Percentiles rank a stretch among this genome's conserved stretches.
Evolutionary conservation across 495 filamentous ascomycete genomes (phyloP).

Genomic region (Cladorrhinum samala): DNA sequence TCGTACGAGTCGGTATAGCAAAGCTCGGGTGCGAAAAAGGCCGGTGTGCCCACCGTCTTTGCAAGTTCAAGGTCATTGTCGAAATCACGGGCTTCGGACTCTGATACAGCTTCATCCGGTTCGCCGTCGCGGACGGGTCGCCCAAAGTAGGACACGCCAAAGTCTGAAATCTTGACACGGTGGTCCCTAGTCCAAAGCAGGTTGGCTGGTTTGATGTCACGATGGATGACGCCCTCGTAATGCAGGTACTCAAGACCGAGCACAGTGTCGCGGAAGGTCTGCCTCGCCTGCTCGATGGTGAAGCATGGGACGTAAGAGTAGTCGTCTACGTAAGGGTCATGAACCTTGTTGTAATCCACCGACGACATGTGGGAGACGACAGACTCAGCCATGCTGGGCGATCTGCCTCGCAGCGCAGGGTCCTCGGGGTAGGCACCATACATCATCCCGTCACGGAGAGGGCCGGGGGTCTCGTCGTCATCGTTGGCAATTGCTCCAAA

Average conservation of each 20-base stretch:
- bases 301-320: slow-evolving; percentile 86
- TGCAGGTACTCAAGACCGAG: slow-evolving; percentile 93
- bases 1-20: slow-evolving; percentile 66
- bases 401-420: slow-evolving; percentile 42
- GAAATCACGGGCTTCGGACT: slow-evolving; percentile 75
- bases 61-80: slow-evolving; percentile 91
- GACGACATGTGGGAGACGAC: slow-evolving; percentile 56
- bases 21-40: slow-evolving; percentile 97
- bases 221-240: slow-evolving; percentile 93
- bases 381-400: slow-evolving; percentile 56
- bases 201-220: slow-evolving; percentile 99
- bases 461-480: slow-evolving; percentile 42
- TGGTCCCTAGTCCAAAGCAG: slow-evolving; percentile 79
- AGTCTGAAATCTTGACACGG: slow-evolving; percentile 97
- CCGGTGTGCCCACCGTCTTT: slow-evolving; percentile 95
- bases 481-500: slow-evolving; percentile 28
- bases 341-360: slow-evolving; percentile 45
- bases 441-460: slow-evolving; percentile 60
- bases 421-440: slow-evolving; percentile 65
- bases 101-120: slow-evolving; percentile 68
- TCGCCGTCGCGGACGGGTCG: slow-evolving; percentile 72
- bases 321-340: slow-evolving; percentile 68
- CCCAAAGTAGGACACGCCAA: slow-evolving; percentile 95
- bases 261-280: slow-evolving; percentile 87
- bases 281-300: slow-evolving; percentile 76